Base-by-base conservation (phyloP, 2,329 filamentous ascomycete genomes). In the Colletotrichum sp. region DNA sequence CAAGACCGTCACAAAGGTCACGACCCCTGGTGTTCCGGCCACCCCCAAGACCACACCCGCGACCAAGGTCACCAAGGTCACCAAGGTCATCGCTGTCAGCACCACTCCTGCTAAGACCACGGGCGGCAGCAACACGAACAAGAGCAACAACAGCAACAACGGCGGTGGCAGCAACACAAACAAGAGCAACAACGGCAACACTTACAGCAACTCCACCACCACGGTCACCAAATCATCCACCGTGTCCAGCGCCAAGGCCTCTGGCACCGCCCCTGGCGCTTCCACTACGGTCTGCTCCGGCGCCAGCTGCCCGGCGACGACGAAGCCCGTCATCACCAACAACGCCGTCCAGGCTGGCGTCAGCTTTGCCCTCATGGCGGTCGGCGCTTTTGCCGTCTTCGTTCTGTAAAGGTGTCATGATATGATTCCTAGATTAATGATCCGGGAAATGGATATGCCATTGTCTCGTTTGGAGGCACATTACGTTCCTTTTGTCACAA, bases 1-100 rank as follows among this genome's bases (percentile, higher is more conserved):
- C 6, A 82, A 86, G 77, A 82, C 81, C 3, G 82, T 89, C 65
- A 79, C 84, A 3, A 71, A 61, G 55, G 60, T 32, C 10, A 66
- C 16, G 8, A 58, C 32, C 13, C 43, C 34, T 15, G 60, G 32
- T 30, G 66, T 28, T 38, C 21, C 36, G 32, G 61, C 32, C 16
- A 65, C 12, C 24, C 28, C 58, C n/a, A 30, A 21, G 58, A 61
- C 67, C 56, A 52, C 30, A 34, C 16, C 52, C 13, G 65, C 30
- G 10, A 61, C 73, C 26, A 38, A 60, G 28, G 34, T 66, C 28
- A 77, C 73, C 26, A 38, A 60, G 28, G 34, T 66, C 28, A 77
- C 73, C 21, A 67, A 73, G 62, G 34, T 64, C 28, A 28, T 43
- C 52, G 21, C 55, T 26, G 15, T 64, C 32, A 70, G 36, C 34